Conservation (phyloP, 108 stramenopile species). For the Skeletonema marinoi region DNA sequence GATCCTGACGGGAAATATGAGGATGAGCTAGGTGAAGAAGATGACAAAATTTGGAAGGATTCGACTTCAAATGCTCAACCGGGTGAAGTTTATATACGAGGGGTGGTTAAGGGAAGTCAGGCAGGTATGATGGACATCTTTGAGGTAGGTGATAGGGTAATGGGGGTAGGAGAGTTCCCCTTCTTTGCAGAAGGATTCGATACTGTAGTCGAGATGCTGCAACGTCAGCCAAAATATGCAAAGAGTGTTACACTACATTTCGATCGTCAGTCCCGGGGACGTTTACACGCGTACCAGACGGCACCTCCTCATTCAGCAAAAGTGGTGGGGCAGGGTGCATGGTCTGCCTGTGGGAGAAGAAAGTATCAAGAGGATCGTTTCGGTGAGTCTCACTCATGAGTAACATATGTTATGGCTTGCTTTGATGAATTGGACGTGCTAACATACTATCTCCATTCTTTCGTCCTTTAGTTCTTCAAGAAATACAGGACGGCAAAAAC, state of each 20-base stretch:
- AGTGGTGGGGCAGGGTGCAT: slow-evolving; percentile 66
- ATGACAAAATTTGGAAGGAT: slow-evolving; percentile 53
- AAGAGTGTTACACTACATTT: slow-evolving; percentile 70
- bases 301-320: slow-evolving; percentile 2
- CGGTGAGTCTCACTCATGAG: slow-evolving; percentile 30
- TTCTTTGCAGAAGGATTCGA: slow-evolving; percentile 71
- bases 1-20: slow-evolving; percentile 46
- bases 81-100: slow-evolving; percentile 79
- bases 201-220: slow-evolving; percentile 60
- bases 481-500: slow-evolving; percentile 61
- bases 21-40: slow-evolving; percentile 25
- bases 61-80: slow-evolving; percentile 61
- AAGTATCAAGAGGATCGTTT: slow-evolving; percentile 77
- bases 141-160: slow-evolving; percentile 78
- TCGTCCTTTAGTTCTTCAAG: slow-evolving; percentile 54
- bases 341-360: slow-evolving; percentile 74
- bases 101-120: slow-evolving; percentile 61
- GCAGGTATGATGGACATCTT: slow-evolving; percentile 68
- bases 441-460: neutral
- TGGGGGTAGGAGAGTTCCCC: slow-evolving; percentile 78
- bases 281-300: neutral
- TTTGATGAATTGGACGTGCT: neutral
- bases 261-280: slow-evolving; percentile 45
- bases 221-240: slow-evolving; percentile 24
- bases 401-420: neutral